A percentile compares a stretch with the other conserved stretches of the same genome.
Evolutionary conservation across 108 stramenopile species (phyloP).

Genomic region (Nitzschia sp.): DNA sequence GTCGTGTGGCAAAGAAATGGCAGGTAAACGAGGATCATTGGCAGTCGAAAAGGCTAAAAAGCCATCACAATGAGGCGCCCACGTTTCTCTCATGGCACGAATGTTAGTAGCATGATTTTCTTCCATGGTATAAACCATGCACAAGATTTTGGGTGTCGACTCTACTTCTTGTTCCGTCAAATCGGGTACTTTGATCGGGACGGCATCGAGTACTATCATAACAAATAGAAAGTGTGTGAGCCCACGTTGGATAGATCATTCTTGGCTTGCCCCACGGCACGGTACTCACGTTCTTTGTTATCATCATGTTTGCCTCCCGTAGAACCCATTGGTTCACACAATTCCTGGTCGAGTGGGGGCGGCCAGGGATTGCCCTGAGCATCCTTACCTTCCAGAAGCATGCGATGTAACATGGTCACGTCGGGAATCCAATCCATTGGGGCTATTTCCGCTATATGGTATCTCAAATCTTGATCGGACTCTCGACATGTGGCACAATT

Average conservation of each 20-base stretch:
- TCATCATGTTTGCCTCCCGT: constrained; percentile 21
- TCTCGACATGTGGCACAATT: constrained; percentile 57
- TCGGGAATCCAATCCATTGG: constrained; percentile 63
- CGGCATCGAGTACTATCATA: constrained; percentile 15
- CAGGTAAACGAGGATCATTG: constrained; percentile 48
- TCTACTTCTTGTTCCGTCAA: background rate
- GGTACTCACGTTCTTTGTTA: constrained; percentile 18
- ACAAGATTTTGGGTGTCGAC: constrained; percentile 59
- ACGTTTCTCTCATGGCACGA: constrained; percentile 69
- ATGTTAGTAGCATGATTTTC: constrained; percentile 40
- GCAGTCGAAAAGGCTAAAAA: constrained; percentile 68
- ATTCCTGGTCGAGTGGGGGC: constrained; percentile 54
- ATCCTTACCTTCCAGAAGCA: constrained; percentile 59
- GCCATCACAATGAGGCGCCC: constrained; percentile 80
- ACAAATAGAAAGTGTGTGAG: background rate
- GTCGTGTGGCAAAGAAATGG: constrained; percentile 59
- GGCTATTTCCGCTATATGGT: constrained; percentile 11
- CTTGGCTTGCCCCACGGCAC: background rate
- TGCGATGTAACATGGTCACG: constrained; percentile 67
- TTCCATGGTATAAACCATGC: constrained; percentile 79
- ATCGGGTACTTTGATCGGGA: constrained; percentile 31
- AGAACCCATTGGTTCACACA: constrained; percentile 55
- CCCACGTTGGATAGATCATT: background rate
- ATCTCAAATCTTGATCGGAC: constrained; percentile 37
- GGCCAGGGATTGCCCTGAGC: constrained; percentile 72